Evolutionary conservation across 2,329 filamentous ascomycete genomes (phyloP), one percentile per base, ranked within the genome.

Genomic region (Aureobasidium sp.): DNA sequence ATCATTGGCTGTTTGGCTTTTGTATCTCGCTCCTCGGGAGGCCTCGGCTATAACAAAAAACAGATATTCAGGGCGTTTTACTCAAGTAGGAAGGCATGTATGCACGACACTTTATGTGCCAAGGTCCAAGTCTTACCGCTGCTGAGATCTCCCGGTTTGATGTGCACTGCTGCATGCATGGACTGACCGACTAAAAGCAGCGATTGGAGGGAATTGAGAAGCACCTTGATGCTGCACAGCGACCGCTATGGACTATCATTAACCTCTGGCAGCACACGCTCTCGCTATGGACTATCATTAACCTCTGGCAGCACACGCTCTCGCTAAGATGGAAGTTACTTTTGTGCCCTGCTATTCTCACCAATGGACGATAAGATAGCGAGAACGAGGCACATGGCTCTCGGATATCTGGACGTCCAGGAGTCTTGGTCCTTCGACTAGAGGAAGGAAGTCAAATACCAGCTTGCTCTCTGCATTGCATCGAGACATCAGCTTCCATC

Each of bases 91-190:
- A 47, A 59, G 56, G 56, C 56, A 59, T 29, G 36, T 37, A 58
- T 59, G 56, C 56, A 59, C 56, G 56, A 59, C 56, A 59, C 41
- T 39, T 45, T 57, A 29, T 45, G 51, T 45, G 51, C 17, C 12
- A 55, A 55, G 20, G 14, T 39, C 36, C 15, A 39, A 39, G 14
- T 36, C 51, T 44, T 22, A 45, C 53, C 41, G 53, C 53, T 27
- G 41, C 29, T 45, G 9, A 25, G 20, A 20, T 27, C 22, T 31
- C 25, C 51, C 51, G 37, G 37, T 55, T 42, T 55, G 51, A 55
- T 55, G 51, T 20, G 15, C 51, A 20, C 22, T 29, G 29, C 37
- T 55, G 51, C 37, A 55, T 42, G 25, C 51, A 29, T 42, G 25
- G 51, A 41, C 15, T 42, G 7, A 7, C 15, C 37, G 25, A 29